Evolutionary conservation across 371 early-diverging fungal genomes (phyloP).

Genomic region (Phascolomyces articulosus): DNA sequence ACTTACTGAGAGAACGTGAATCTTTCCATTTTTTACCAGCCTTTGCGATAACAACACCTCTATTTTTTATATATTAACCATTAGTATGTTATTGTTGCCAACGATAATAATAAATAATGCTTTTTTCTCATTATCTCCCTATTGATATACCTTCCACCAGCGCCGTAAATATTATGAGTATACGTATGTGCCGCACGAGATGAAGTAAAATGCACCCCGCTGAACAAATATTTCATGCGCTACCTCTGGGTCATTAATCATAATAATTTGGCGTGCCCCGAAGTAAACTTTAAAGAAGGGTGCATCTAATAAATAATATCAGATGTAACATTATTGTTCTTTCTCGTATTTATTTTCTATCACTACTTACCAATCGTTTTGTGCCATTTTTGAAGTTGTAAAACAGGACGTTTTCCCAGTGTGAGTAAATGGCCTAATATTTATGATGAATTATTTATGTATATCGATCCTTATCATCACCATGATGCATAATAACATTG

Average conservation of each 20-base stretch:
- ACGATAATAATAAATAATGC: too few relatives aligned
- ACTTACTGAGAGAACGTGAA: constrained; percentile 13
- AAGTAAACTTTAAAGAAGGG: constrained; percentile 18
- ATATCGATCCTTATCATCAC: too few relatives aligned
- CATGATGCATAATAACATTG: too few relatives aligned
- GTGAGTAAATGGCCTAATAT: constrained; percentile 12
- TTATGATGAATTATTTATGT: too few relatives aligned
- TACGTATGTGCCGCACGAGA: constrained; percentile 15
- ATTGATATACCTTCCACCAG: constrained; percentile 22
- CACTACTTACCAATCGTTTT: constrained; percentile 5
- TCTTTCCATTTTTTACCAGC: constrained; percentile 18
- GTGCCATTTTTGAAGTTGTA: constrained; percentile 13
- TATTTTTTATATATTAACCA: background rate
- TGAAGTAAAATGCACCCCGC: constrained; percentile 12
- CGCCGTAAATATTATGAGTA: constrained; percentile 17
- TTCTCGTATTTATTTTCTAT: background rate
- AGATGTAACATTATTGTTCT: background rate
- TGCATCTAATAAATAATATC: background rate
- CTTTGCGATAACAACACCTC: constrained; percentile 10
- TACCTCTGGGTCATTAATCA: constrained; percentile 20
- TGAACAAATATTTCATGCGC: constrained; percentile 26
- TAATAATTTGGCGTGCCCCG: constrained; percentile 18
- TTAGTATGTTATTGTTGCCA: too few relatives aligned
- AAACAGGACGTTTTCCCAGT: constrained; percentile 12
- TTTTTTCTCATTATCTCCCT: too few relatives aligned